Conservation (phyloP, 2,329 filamentous ascomycete species). For the Lizonia empirigonia region DNA sequence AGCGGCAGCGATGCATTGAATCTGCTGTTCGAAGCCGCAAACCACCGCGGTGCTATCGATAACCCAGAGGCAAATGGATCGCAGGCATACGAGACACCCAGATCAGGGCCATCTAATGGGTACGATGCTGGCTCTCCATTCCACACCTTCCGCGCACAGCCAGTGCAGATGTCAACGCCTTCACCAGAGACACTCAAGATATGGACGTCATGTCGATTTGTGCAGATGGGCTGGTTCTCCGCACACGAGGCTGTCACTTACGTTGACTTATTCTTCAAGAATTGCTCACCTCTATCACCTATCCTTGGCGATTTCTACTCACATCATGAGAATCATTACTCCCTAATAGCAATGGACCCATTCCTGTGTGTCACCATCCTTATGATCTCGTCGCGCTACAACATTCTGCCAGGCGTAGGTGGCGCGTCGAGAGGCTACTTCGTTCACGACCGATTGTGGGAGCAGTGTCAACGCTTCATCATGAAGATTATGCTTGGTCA, state of each 20-base stretch:
- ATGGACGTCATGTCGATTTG: constrained; percentile 59
- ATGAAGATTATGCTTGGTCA: constrained; percentile 61
- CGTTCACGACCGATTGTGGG: constrained; percentile 61
- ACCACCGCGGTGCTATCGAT: constrained; percentile 46
- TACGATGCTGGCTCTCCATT: constrained; percentile 37
- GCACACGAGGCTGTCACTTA: constrained; percentile 61
- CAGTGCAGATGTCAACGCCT: constrained; percentile 48
- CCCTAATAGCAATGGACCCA: constrained; percentile 58
- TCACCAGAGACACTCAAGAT: constrained; percentile 51
- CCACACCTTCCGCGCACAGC: constrained; percentile 42
- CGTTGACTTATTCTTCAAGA: constrained; percentile 59
- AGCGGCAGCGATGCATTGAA: constrained; percentile 61
- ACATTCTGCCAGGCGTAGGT: constrained; percentile 46
- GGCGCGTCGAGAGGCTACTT: constrained; percentile 58
- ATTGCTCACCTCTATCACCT: constrained; percentile 58
- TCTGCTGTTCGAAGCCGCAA: constrained; percentile 58
- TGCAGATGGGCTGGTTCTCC: constrained; percentile 62
- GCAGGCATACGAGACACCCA: constrained; percentile 47
- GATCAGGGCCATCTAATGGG: constrained; percentile 34
- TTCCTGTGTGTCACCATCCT: constrained; percentile 60
- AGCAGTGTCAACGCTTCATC: constrained; percentile 60
- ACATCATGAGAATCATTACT: constrained; percentile 55
- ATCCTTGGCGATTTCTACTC: constrained; percentile 58
- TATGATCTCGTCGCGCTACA: constrained; percentile 61
- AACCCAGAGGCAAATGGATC: constrained; percentile 41